Conservation (phyloP, 2,329 filamentous ascomycete genomes). For the Diaporthe aspalathi region DNA sequence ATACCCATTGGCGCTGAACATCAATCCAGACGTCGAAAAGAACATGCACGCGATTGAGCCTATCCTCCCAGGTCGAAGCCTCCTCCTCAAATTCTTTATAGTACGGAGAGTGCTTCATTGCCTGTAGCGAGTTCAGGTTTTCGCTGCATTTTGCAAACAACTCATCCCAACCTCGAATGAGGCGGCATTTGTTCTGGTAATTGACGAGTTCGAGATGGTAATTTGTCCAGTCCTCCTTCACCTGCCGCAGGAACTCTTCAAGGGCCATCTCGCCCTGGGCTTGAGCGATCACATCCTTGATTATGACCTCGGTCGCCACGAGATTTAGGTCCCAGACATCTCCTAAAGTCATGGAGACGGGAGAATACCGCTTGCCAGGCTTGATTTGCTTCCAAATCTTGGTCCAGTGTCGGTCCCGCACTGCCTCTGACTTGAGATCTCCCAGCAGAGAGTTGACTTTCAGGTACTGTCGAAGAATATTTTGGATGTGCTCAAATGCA, state of each 20-base stretch:
- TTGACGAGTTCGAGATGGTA: constrained; percentile 94
- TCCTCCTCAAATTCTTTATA: constrained; percentile 99
- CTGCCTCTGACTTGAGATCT: constrained; percentile 95
- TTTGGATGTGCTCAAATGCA: constrained; percentile 99
- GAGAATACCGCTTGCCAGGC: constrained; percentile 92
- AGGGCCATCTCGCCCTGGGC: constrained; percentile 98
- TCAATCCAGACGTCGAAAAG: constrained; percentile 99
- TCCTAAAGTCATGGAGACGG: constrained; percentile 94
- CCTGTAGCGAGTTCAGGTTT: constrained; percentile 95
- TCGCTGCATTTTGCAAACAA: constrained; percentile 98
- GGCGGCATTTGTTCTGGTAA: constrained; percentile 97
- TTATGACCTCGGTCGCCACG: constrained; percentile 84
- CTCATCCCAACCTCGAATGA: constrained; percentile 98
- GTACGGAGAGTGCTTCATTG: constrained; percentile 98
- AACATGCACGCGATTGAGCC: constrained; percentile 95
- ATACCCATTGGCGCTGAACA: constrained; percentile 99
- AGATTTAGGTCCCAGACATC: constrained; percentile 99
- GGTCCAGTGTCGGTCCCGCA: constrained; percentile 95
- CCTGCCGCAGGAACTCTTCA: constrained; percentile 96
- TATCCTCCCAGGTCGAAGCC: constrained; percentile 96
- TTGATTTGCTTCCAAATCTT: constrained; percentile 98
- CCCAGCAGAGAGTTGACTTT: constrained; percentile 90
- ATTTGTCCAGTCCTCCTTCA: constrained; percentile 96
- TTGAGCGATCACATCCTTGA: constrained; percentile 93
- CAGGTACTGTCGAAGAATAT: constrained; percentile 84